phyloP scores from a whole-genome alignment of 2,329 filamentous ascomycete genomes.

The Cordyceps pruinosa region DNA sequence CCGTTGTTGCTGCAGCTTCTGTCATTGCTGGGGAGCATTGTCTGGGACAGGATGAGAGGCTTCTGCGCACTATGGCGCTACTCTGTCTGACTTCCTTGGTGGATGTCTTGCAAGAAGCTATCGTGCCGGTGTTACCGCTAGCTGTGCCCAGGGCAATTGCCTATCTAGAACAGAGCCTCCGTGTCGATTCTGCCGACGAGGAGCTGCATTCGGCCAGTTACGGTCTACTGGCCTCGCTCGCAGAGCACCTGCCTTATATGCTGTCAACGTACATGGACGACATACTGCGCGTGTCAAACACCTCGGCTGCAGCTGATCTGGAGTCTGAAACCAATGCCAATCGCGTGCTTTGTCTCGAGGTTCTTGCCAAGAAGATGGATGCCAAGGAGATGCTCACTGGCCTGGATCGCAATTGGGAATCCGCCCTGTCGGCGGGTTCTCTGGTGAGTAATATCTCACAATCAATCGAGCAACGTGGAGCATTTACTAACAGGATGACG shows the following conservation, averaged over 20 bases:
- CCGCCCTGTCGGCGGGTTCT: conserved; percentile 55
- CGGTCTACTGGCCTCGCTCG: conserved; percentile 69
- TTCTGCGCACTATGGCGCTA: conserved; percentile 74
- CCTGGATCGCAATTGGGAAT: conserved; percentile 64
- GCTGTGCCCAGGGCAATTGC: conserved; percentile 65
- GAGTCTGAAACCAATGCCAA: conserved; percentile 56
- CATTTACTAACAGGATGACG: conserved; percentile 3
- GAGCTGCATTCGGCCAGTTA: conserved; percentile 77
- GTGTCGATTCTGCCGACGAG: conserved; percentile 45
- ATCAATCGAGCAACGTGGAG: background rate
- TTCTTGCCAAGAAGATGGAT: conserved; percentile 71
- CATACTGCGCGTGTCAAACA: conserved; percentile 64
- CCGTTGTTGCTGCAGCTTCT: conserved; percentile 66
- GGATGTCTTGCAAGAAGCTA: conserved; percentile 78
- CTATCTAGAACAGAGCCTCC: conserved; percentile 60
- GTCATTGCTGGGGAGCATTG: conserved; percentile 71
- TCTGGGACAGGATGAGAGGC: conserved; percentile 65
- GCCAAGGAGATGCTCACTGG: conserved; percentile 69
- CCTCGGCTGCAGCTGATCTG: conserved; percentile 58
- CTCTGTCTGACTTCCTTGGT: conserved; percentile 84
- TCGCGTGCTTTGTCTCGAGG: conserved; percentile 61
- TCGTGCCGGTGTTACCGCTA: conserved; percentile 73
- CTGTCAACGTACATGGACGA: conserved; percentile 69
- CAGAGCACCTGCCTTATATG: conserved; percentile 85
- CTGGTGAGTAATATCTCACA: conserved; percentile 42